Conservation (phyloP, 306 rosid species). For the Castanea crenata region DNA sequence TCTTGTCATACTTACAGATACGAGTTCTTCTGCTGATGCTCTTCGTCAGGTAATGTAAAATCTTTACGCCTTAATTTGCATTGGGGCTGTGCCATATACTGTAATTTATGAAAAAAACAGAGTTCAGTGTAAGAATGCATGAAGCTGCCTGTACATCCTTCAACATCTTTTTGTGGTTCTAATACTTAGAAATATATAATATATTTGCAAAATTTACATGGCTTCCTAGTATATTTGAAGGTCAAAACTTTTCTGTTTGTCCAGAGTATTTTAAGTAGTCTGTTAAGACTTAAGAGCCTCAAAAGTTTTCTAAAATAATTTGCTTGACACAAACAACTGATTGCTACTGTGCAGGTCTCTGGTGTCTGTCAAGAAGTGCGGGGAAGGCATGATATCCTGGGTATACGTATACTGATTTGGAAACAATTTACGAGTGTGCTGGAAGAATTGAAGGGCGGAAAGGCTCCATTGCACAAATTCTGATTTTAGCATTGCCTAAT, state of each 20-base stretch:
- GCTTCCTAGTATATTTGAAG: conserved; percentile 8
- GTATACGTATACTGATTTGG: conserved; percentile 97
- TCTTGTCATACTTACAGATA: conserved; percentile 93
- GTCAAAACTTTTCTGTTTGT: conserved; percentile 10
- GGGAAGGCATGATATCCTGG: conserved; percentile 99
- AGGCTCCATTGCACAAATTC: conserved; percentile 96
- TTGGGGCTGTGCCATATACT: neutral
- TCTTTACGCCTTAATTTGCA: neutral
- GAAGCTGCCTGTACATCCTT: conserved; percentile 3
- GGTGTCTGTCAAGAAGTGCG: conserved; percentile 99
- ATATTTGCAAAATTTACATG: neutral
- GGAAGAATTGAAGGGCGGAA: conserved; percentile 98
- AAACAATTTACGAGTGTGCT: conserved; percentile 95
- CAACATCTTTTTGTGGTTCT: conserved; percentile 5
- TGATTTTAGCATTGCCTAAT: conserved; percentile 97
- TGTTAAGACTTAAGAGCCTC: neutral
- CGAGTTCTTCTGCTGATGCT: conserved; percentile 99
- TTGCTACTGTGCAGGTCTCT: conserved; percentile 64
- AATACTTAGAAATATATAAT: neutral
- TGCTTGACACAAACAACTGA: conserved; percentile 11
- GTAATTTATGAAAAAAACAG: neutral
- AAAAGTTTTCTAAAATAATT: conserved; percentile 5
- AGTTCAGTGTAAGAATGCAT: neutral
- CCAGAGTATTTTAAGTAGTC: conserved; percentile 1
- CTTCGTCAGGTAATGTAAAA: conserved; percentile 83